These are phyloP conservation scores for Solanum etuberosum DNA, from an alignment of 257 asterid genomes.

Conservation along the genomic window DNA sequence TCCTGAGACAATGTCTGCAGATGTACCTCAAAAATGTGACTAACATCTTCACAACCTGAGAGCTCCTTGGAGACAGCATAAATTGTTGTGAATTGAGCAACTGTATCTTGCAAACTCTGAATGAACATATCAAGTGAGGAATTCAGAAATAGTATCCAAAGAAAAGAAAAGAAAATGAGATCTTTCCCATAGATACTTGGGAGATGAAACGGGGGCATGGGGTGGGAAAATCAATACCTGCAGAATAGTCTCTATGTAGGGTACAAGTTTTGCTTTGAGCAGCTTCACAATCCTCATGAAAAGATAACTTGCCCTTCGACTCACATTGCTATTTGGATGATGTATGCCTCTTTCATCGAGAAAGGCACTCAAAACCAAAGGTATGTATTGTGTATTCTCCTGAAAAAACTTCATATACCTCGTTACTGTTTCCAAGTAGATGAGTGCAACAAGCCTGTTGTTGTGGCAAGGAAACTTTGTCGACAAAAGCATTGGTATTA, in stretches of 20 bases:
- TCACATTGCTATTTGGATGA: slow-evolving; percentile 69
- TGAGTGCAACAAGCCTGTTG: slow-evolving; percentile 84
- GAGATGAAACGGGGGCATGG: not conserved
- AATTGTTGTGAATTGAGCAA: slow-evolving; percentile 64
- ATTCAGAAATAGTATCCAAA: not conserved
- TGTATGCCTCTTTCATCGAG: slow-evolving; percentile 95
- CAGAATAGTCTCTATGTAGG: slow-evolving; percentile 83
- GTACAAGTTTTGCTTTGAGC: slow-evolving; percentile 77
- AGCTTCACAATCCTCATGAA: slow-evolving; percentile 89
- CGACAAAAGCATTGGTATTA: slow-evolving; percentile 73
- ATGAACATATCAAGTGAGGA: slow-evolving; percentile 1
- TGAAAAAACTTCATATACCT: slow-evolving; percentile 71
- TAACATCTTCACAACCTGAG: slow-evolving; percentile 78
- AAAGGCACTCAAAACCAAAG: slow-evolving; percentile 59
- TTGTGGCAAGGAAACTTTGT: slow-evolving; percentile 84
- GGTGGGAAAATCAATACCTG: slow-evolving; percentile 43
- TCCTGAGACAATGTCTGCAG: not conserved
- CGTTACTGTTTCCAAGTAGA: slow-evolving; percentile 76
- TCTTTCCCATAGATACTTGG: not conserved
- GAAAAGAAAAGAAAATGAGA: not conserved
- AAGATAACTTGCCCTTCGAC: slow-evolving; percentile 88
- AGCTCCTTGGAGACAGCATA: slow-evolving; percentile 32
- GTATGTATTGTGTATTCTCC: slow-evolving; percentile 75
- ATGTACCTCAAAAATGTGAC: slow-evolving; percentile 86
- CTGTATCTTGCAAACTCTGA: slow-evolving; percentile 78